Conservation (phyloP, 805 yeast species). For the Candida dendrica region DNA sequence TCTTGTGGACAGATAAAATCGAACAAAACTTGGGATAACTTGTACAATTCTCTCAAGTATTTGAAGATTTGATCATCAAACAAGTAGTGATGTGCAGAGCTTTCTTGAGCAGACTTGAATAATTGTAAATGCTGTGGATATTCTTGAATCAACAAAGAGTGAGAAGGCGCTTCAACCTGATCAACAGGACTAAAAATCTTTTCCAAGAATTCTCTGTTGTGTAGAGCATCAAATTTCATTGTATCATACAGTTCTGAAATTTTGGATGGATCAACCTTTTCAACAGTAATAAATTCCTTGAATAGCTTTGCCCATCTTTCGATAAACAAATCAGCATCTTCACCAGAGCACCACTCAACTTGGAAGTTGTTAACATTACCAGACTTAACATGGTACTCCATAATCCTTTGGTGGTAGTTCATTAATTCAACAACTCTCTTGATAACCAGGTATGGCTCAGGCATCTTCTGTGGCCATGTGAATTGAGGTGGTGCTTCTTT, state of each 20-base stretch:
- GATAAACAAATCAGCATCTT: constrained; percentile 80
- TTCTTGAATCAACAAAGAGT: constrained; percentile 19
- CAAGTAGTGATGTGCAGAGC: constrained; percentile 32
- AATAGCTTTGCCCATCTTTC: constrained; percentile 98
- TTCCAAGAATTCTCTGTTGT: constrained; percentile 83
- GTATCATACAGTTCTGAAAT: constrained; percentile 96
- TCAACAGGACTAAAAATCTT: constrained; percentile 67
- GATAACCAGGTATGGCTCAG: constrained; percentile 92
- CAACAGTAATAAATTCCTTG: constrained; percentile 85
- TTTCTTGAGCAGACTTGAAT: constrained; percentile 12
- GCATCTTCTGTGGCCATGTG: constrained; percentile 98
- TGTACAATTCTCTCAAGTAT: constrained; percentile 78
- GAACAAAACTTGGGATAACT: constrained; percentile 85
- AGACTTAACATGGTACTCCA: constrained; percentile 71
- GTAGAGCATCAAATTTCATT: constrained; percentile 96
- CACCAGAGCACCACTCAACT: constrained; percentile 91
- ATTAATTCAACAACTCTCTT: constrained; percentile 91
- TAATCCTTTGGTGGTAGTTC: constrained; percentile 80
- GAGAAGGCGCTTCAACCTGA: constrained; percentile 27
- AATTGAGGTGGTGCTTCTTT: constrained; percentile 96
- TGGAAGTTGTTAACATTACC: constrained; percentile 66
- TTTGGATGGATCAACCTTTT: constrained; percentile 95
- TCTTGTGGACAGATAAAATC: constrained; percentile 99
- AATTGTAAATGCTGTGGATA: constrained; percentile 22
- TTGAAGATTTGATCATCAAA: constrained; percentile 79